Evolutionary conservation across 2,329 filamentous ascomycete species (phyloP).

Genomic region (Chaetomium sp.): DNA sequence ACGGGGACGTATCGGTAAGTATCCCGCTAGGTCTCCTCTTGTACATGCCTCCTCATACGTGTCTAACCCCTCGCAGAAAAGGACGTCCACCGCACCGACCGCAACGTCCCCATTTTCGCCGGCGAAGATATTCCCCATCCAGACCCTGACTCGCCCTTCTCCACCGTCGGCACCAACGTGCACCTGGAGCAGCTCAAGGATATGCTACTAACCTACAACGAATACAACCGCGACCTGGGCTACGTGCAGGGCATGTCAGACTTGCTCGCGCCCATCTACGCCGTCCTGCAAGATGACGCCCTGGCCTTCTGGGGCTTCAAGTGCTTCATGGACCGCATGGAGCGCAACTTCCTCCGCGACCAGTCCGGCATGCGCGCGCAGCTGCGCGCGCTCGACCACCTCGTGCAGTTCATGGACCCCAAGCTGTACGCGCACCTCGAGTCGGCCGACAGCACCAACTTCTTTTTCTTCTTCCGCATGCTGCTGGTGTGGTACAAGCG

Average conservation of each 20-base stretch:
- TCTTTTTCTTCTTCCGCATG: conserved; percentile 99
- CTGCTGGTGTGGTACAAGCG: conserved; percentile 98
- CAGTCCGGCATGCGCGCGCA: conserved; percentile 96
- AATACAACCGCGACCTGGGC: conserved; percentile 92
- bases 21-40: conserved; percentile 1
- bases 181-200: conserved; percentile 99
- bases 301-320: conserved; percentile 97
- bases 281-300: conserved; percentile 95
- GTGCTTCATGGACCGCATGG: conserved; percentile 96
- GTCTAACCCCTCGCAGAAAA: conserved; percentile 68
- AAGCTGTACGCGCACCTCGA: conserved; percentile 89
- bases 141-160: conserved; percentile 93
- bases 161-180: conserved; percentile 89
- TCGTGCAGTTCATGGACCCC: conserved; percentile 96
- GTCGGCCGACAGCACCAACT: conserved; percentile 92
- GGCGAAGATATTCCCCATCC: conserved; percentile 97
- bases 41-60: background rate
- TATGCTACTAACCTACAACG: conserved; percentile 97
- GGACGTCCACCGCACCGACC: conserved; percentile 96
- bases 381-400: conserved; percentile 85
- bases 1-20: conserved; percentile 84
- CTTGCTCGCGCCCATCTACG: conserved; percentile 91
- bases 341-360: conserved; percentile 92
- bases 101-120: conserved; percentile 90
- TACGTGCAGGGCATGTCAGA: conserved; percentile 99